Base-by-base conservation (phyloP, 2,329 filamentous ascomycete genomes). In the Fusarium nematophilum region DNA sequence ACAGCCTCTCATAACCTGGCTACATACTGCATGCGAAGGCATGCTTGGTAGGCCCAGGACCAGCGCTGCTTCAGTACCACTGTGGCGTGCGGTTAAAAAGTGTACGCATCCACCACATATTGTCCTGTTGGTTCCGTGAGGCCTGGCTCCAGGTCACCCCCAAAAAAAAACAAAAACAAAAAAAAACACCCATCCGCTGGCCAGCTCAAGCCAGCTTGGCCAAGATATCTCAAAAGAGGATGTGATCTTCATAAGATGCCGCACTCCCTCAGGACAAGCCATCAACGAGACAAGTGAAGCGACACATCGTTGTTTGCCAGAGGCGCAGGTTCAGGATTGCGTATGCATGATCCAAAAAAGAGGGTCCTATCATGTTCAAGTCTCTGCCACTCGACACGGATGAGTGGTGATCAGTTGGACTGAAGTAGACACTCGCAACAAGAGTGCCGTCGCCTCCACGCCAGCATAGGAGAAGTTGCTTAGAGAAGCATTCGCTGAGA, bases 261-360 rank as follows among this genome's bases (percentile, higher is more conserved):
- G 46, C 34, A 40, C 18, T 21, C 30, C n/a, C 23, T 30, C 6
- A 38, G 23, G 40, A 18, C 42, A 33, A 45, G 39, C 31, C 27
- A 37, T 47, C 11, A n/a, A 23, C n/a, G 15, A 29, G n/a, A 23
- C n/a, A 17, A 29, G 8, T n/a, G 30, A 17, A 25, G 18, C 37
- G 36, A 27, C 23, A 51, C 30, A 27, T 23, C 23, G 23, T 14
- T 27, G 23, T 33, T 55, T 39, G 26, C 34, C 11, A 44, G 4
- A 17, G 23, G 14, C 15, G 29, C 27, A 34, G 34, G 9, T 31
- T 39, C 26, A 18, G 36, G 43, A 43, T 49, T 38, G 44, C 21
- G 44, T 49, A 37, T 56, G 50, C 29, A 42, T 37, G 14, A 60
- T 45, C 36, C 39, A 49, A 27, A 40, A 44, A 44, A 27, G 33